These are phyloP conservation scores for Letharia columbiana DNA, from an alignment of 495 filamentous ascomycete genomes.

Conservation along the genomic window DNA sequence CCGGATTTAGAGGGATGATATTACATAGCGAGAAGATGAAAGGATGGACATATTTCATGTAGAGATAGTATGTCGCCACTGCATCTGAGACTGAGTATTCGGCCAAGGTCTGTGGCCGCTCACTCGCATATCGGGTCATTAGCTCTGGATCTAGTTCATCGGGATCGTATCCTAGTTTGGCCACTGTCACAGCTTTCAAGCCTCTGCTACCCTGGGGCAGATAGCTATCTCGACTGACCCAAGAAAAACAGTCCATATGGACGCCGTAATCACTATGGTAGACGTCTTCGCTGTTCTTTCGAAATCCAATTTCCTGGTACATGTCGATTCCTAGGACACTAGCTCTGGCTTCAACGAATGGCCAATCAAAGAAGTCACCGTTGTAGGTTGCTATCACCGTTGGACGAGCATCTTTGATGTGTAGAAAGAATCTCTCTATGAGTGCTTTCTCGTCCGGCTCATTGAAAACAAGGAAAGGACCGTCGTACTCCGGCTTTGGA, in stretches of 20 bases:
- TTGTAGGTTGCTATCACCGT: constrained; percentile 99
- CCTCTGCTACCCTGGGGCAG: constrained; percentile 95
- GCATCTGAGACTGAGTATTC: constrained; percentile 99
- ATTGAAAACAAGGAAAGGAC: constrained; percentile 95
- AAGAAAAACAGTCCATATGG: constrained; percentile 98
- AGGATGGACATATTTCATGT: constrained; percentile 99
- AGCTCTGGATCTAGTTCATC: constrained; percentile 96
- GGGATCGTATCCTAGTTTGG: constrained; percentile 95
- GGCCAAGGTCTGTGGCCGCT: constrained; percentile 85
- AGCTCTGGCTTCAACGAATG: constrained; percentile 88
- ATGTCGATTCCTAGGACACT: constrained; percentile 96
- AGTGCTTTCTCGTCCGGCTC: constrained; percentile 86
- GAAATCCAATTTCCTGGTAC: constrained; percentile 97
- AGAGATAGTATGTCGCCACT: constrained; percentile 96
- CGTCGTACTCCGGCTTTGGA: constrained; percentile 89
- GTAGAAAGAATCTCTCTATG: constrained; percentile 86
- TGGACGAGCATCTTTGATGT: constrained; percentile 88
- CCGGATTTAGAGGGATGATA: constrained; percentile 85
- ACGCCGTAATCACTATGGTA: constrained; percentile 92
- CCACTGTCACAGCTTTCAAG: constrained; percentile 93
- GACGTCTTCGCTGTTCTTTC: constrained; percentile 88
- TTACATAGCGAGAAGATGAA: constrained; percentile 99
- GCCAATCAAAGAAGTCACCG: constrained; percentile 99
- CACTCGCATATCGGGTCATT: constrained; percentile 90
- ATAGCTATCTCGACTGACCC: constrained; percentile 98